Evolutionary conservation across 768 basidiomycete species (phyloP), one percentile per base, ranked within the genome.

Genomic region (Boletus subparvulus): DNA sequence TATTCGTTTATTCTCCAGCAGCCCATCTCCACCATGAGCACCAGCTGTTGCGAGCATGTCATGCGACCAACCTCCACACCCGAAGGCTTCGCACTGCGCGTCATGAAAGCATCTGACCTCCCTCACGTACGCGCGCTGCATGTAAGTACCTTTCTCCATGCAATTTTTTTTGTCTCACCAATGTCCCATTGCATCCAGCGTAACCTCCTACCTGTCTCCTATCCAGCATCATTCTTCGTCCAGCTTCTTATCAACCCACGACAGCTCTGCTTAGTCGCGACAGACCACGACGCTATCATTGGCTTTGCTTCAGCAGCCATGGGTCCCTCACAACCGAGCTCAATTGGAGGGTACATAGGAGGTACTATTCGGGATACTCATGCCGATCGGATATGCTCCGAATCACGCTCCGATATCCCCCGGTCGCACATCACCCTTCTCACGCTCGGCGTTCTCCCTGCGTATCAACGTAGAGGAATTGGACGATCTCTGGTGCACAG

Each of bases 201-300:
- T 32, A 59, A 44, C 33, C 64, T 71, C 36, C 58, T 71, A 10
- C 66, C 70, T 12, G 53, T 63, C 47, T 55, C 65, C 47, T 71
- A 71, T 50, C 70, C 70, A 11, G 17, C 54, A 2, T 52, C 72
- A n/a, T 71, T 71, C 51, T 71, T 73, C 46, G 40, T 73, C 24
- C 70, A 71, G 36, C 68, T 71, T 19, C 62, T 73, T 10, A 50
- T 73, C 8, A 65, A 72, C 11, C 58, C 70, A 1, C 56, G 56
- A 41, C 72, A 61, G 16, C 68, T 73, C 26, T 73, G 70, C 53
- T 24, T 73, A 1, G 55, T 71, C 7, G 72, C 72, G 4, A 56
- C 43, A n/a, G 66, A 66, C n/a, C 44, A 42, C 35, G 56, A 43
- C 3, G 32, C 52, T 3, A 48, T 73, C 32, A 11, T 71, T 4